Percentiles rank a stretch among this genome's conserved stretches.
Evolutionary conservation across 2,329 filamentous ascomycete genomes (phyloP).

Genomic region (Tolypocladium ovalisporum): DNA sequence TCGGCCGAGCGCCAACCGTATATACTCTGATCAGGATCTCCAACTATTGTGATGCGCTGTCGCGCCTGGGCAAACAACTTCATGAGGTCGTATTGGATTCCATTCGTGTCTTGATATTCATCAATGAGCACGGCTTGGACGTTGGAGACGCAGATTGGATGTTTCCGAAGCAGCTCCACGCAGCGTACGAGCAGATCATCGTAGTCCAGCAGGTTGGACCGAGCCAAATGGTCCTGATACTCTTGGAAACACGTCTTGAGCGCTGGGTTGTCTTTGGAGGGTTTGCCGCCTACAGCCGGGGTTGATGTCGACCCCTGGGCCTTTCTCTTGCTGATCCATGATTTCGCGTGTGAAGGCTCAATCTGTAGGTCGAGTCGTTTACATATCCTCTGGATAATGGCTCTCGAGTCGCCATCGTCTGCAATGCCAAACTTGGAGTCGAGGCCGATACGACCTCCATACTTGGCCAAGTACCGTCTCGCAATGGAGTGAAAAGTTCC

Average conservation of each 20-base stretch:
- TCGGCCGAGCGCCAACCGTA: slow-evolving; percentile 94
- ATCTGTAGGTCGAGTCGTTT: slow-evolving; percentile 59
- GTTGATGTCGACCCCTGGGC: slow-evolving; percentile 40
- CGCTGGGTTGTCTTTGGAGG: slow-evolving; percentile 35
- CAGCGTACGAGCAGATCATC: slow-evolving; percentile 84
- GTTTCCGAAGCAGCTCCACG: slow-evolving; percentile 61
- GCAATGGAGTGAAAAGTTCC: slow-evolving; percentile 95
- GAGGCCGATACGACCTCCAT: slow-evolving; percentile 76
- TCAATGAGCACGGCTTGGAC: slow-evolving; percentile 88
- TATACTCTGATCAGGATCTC: slow-evolving; percentile 95
- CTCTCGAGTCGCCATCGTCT: slow-evolving; percentile 68
- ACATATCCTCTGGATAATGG: slow-evolving; percentile 72
- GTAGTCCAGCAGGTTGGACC: slow-evolving; percentile 81
- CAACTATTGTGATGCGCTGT: slow-evolving; percentile 82
- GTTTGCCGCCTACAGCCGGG: slow-evolving; percentile 24
- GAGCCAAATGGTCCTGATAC: slow-evolving; percentile 66
- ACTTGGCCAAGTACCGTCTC: slow-evolving; percentile 69
- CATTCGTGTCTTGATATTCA: slow-evolving; percentile 95
- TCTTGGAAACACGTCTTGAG: slow-evolving; percentile 59
- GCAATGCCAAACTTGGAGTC: slow-evolving; percentile 81
- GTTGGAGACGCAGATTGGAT: slow-evolving; percentile 76
- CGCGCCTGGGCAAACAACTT: slow-evolving; percentile 64
- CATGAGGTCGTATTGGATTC: slow-evolving; percentile 93
- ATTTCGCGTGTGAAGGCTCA: slow-evolving; percentile 59
- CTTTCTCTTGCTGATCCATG: slow-evolving; percentile 64